phyloP scores from a whole-genome alignment of 441 rosid genomes.

The Flueggea neowawraea region DNA sequence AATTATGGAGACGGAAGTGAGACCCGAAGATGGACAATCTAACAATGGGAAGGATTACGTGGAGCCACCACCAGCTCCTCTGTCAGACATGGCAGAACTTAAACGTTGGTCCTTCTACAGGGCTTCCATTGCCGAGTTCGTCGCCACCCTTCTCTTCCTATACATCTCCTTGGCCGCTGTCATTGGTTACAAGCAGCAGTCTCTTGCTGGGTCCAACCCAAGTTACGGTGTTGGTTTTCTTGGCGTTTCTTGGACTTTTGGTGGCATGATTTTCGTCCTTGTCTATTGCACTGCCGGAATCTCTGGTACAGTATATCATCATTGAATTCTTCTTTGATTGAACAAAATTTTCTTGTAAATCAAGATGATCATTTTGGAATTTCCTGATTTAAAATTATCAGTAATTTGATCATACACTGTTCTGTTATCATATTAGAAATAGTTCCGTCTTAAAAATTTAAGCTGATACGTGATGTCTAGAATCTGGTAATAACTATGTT shows the following conservation, averaged over 20 bases:
- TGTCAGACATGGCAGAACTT: slow-evolving; percentile 42
- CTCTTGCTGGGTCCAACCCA: slow-evolving; percentile 9
- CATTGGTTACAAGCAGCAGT: slow-evolving; percentile 51
- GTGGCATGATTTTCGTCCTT: slow-evolving; percentile 71
- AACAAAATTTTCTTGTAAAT: no score
- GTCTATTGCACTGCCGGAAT: slow-evolving; percentile 88
- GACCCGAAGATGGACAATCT: no score
- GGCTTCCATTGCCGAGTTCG: slow-evolving; percentile 68
- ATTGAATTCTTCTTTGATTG: no score
- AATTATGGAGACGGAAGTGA: slow-evolving; percentile 25
- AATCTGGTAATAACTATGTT: no score
- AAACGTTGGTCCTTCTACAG: slow-evolving; percentile 70
- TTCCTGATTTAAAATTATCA: no score
- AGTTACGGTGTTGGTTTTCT: slow-evolving; percentile 59
- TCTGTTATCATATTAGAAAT: no score
- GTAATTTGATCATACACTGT: no score
- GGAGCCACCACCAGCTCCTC: slow-evolving; percentile 73
- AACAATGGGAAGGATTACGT: slow-evolving; percentile 49
- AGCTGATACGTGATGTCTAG: no score
- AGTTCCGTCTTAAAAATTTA: no score
- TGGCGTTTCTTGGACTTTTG: slow-evolving; percentile 80
- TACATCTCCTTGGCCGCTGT: slow-evolving; percentile 59
- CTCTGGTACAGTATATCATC: slow-evolving; percentile 24
- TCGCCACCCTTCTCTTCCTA: slow-evolving; percentile 71
- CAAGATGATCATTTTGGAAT: no score